Conservation (phyloP, 441 rosid genomes). For the Euphorbia celastroides region DNA sequence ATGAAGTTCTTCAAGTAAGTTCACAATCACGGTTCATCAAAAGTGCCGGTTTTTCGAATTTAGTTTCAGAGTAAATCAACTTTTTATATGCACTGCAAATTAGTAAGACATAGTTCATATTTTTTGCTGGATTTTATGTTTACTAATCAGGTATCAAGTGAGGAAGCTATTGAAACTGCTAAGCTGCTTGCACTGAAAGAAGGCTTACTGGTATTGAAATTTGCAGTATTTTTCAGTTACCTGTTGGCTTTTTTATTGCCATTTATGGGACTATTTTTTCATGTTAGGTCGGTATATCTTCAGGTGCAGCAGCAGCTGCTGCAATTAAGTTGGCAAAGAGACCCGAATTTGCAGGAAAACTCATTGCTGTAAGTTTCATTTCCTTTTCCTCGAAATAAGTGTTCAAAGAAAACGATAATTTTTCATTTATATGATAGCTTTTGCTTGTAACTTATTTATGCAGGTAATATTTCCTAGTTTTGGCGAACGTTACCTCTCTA, state of each 20-base stretch:
- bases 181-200: constrained; percentile 60
- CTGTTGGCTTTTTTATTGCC: not conserved
- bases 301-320: constrained; percentile 57
- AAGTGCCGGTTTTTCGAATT: too few relatives aligned
- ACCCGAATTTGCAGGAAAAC: constrained; percentile 49
- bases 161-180: constrained; percentile 74
- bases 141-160: constrained; percentile 59
- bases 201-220: constrained; percentile 55
- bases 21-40: too few relatives aligned
- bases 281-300: constrained; percentile 57
- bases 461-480: constrained; percentile 54
- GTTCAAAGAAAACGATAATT: too few relatives aligned
- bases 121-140: not conserved
- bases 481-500: constrained; percentile 56
- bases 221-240: not conserved
- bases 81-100: too few relatives aligned
- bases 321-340: constrained; percentile 50
- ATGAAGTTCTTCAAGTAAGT: constrained; percentile 48
- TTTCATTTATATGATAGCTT: not conserved
- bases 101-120: too few relatives aligned
- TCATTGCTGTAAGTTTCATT: constrained; percentile 36
- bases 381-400: not conserved
- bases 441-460: constrained; percentile 14
- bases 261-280: not conserved
- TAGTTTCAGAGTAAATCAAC: not conserved